A percentile compares a stretch with the other conserved stretches of the same genome.
These are phyloP conservation scores for Colletotrichum magnum DNA, from an alignment of 2,329 filamentous ascomycete genomes.

Conservation along the genomic window DNA sequence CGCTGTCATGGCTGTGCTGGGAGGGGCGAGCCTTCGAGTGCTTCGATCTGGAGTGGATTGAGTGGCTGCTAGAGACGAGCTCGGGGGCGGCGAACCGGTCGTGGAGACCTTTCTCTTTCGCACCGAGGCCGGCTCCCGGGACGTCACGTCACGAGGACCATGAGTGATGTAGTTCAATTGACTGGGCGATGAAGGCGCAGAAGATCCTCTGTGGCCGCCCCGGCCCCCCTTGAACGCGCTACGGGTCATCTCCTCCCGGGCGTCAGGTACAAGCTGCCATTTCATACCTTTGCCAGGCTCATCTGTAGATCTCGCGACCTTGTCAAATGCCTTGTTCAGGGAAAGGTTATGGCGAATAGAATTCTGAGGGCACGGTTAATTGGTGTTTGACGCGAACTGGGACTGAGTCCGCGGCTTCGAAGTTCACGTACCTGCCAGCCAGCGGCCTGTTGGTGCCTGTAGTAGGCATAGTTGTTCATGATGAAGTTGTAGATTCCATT, in stretches of 20 bases:
- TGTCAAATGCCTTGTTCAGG: constrained; percentile 93
- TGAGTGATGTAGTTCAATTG: constrained; percentile 74
- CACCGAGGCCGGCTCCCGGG: constrained; percentile 64
- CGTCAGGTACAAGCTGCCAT: constrained; percentile 91
- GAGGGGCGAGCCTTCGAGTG: constrained; percentile 47
- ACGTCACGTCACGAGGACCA: constrained; percentile 69
- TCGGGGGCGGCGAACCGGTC: constrained; percentile 68
- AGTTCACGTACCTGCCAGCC: constrained; percentile 85
- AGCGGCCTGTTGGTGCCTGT: constrained; percentile 80
- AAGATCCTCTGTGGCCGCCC: constrained; percentile 76
- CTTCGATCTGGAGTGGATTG: constrained; percentile 73
- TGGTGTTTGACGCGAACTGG: constrained; percentile 1
- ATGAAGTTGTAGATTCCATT: constrained; percentile 96
- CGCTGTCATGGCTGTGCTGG: constrained; percentile 56
- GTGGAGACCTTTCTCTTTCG: constrained; percentile 71
- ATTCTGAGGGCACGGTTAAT: constrained; percentile 70
- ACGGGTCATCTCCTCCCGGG: constrained; percentile 88
- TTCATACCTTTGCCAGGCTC: constrained; percentile 99
- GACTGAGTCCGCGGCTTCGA: too few relatives aligned
- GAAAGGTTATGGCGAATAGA: constrained; percentile 98
- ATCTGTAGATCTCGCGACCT: constrained; percentile 91
- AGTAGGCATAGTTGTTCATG: constrained; percentile 92
- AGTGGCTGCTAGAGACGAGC: constrained; percentile 62
- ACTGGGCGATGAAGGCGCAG: constrained; percentile 77
- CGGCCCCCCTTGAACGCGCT: constrained; percentile 75